phyloP scores from a whole-genome alignment of 805 yeast genomes.

The Clavispora carvajalis region DNA sequence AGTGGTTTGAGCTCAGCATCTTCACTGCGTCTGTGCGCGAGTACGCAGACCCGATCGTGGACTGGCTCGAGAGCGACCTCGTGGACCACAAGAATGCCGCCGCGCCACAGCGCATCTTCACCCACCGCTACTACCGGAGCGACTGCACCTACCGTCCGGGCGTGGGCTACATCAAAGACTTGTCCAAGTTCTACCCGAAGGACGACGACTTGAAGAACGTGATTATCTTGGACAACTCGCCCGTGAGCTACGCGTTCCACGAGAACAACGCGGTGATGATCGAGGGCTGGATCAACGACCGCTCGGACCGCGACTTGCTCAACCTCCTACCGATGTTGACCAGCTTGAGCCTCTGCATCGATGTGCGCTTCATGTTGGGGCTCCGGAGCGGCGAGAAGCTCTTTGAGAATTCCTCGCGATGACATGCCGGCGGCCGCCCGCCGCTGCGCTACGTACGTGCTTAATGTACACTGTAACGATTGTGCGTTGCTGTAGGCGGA shows the following conservation, averaged over 20 bases:
- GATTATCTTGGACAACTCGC: conserved; percentile 87
- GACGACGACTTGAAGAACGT: conserved; percentile 68
- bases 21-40: conserved; percentile 94
- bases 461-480: too few species aligned
- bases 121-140: conserved; percentile 65
- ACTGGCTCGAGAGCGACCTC: conserved; percentile 73
- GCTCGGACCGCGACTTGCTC: conserved; percentile 79
- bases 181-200: conserved; percentile 42
- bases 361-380: conserved; percentile 74
- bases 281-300: conserved; percentile 98
- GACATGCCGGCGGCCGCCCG: too few species aligned
- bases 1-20: conserved; percentile 85
- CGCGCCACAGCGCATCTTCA: conserved; percentile 33
- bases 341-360: conserved; percentile 73
- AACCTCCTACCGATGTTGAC: conserved; percentile 75
- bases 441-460: too few species aligned
- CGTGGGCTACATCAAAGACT: conserved; percentile 68
- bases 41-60: conserved; percentile 95
- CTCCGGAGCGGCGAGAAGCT: conserved; percentile 67
- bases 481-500: too few species aligned
- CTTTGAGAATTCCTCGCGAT: conserved; percentile 40
- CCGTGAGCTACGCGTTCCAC: conserved; percentile 79
- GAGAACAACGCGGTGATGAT: conserved; percentile 86
- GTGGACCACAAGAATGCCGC: conserved; percentile 13
- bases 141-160: conserved; percentile 76